Evolutionary conservation across 1,284 basidiomycete genomes (phyloP), one percentile per base, ranked within the genome.

Genomic region (Sanghuangporus sanghuang): DNA sequence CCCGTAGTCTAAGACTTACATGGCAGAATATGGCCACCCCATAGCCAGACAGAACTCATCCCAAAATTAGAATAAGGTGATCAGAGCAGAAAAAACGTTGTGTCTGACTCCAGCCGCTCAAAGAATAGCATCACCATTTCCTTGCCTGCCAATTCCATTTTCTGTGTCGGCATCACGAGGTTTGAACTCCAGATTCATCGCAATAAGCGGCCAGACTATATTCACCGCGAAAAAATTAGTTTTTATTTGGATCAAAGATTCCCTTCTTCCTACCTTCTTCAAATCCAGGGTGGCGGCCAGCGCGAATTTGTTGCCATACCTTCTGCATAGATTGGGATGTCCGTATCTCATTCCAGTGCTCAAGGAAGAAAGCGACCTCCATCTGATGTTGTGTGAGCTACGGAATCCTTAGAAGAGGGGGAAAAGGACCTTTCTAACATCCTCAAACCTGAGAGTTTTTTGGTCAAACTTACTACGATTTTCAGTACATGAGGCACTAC

Each of bases 321-420:
- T 83, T 84, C 68, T 84, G 85, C 92, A 95, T 93, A 21, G 88
- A 83, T 21, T 89, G 85, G 35, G 89, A 90, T 35, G 83, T 77
- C 57, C 92, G 89, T 65, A 95, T 93, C 57, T 92, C 86, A 54
- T 80, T 75, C 93, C 93, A 95, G 70, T 94, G 85, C 55, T 84
- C 80, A 62, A 93, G 77, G 79, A 93, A 93, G 76, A 84, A 93
- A 40, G 83, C 82, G 14, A 93, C 81, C 74, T 93, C 85, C 16
- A 89, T 81, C 86, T 89, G 67, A 42, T 18, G 36, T 8, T 12
- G 18, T 50, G 35, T 35, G 50, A 56, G 62, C 32, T 39, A 35
- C 21, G 21, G 49, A 42, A 16, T 12, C 44, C 12, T 21, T 23
- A 8, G 23, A 62, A 27, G 49, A 1, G 12, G n/a, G 36, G 66